Percentiles rank a stretch among this genome's conserved stretches.
Evolutionary conservation across 176 grass and related monocot species (phyloP).

Genomic region (Saccharum officinarum): DNA sequence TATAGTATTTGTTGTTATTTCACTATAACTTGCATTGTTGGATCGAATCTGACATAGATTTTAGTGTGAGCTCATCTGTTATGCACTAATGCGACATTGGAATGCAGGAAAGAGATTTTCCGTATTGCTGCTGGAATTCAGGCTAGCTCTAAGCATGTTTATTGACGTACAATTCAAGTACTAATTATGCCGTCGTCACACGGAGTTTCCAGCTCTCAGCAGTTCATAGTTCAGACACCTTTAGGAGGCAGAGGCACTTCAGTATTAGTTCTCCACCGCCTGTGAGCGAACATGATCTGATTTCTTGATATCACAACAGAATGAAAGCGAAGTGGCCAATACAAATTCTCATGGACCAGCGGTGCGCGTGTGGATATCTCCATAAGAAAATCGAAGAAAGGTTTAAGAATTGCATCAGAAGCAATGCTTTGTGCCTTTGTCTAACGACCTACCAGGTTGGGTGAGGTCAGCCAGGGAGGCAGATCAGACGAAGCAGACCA

Average conservation of each 20-base stretch:
- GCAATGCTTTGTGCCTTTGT: constrained; percentile 11
- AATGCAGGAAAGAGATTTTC: too few relatives aligned
- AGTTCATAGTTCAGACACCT: not conserved
- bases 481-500: not conserved
- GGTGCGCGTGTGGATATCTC: not conserved
- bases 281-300: not conserved
- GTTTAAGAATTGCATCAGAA: constrained; percentile 7
- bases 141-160: not conserved
- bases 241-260: not conserved
- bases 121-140: too few relatives aligned
- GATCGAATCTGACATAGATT: not conserved
- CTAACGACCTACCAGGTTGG: constrained; percentile 19
- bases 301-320: constrained; percentile 22
- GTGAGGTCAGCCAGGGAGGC: not conserved
- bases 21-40: not conserved
- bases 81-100: too few relatives aligned
- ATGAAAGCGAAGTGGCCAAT: not conserved
- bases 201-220: not conserved
- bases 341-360: not conserved
- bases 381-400: not conserved
- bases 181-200: not conserved
- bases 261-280: not conserved
- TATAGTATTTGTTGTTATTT: not conserved
- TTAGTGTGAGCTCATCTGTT: too few relatives aligned
- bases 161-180: not conserved